These are phyloP conservation scores for Populus pruinosa DNA, from an alignment of 345 rosid genomes.

Conservation along the genomic window DNA sequence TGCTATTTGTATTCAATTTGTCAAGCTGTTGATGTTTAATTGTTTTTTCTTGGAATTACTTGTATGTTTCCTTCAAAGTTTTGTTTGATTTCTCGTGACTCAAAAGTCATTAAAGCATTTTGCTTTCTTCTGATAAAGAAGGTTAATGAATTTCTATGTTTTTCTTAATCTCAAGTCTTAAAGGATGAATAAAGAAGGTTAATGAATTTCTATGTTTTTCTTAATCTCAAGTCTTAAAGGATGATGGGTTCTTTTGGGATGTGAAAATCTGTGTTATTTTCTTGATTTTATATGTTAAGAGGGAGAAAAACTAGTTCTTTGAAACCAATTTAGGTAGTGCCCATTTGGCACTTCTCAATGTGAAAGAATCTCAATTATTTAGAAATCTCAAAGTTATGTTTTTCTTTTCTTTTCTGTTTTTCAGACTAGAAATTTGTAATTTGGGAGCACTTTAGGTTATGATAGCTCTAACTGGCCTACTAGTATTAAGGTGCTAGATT, in stretches of 20 bases:
- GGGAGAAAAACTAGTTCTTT: neutral
- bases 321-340: neutral
- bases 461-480: neutral
- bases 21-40: neutral
- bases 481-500: neutral
- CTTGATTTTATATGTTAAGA: neutral
- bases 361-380: neutral
- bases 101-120: neutral
- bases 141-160: neutral
- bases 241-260: neutral
- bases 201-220: neutral
- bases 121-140: neutral
- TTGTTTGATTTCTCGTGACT: neutral
- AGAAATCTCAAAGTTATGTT: neutral
- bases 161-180: neutral
- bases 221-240: neutral
- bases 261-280: neutral
- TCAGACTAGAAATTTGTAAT: neutral
- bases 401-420: neutral
- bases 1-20: neutral
- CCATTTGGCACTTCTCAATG: neutral
- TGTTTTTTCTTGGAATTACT: neutral
- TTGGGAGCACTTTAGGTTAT: neutral
- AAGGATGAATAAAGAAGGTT: neutral
- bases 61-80: neutral